Conservation (phyloP, 768 basidiomycete species). For the Hygrophorus russula region DNA sequence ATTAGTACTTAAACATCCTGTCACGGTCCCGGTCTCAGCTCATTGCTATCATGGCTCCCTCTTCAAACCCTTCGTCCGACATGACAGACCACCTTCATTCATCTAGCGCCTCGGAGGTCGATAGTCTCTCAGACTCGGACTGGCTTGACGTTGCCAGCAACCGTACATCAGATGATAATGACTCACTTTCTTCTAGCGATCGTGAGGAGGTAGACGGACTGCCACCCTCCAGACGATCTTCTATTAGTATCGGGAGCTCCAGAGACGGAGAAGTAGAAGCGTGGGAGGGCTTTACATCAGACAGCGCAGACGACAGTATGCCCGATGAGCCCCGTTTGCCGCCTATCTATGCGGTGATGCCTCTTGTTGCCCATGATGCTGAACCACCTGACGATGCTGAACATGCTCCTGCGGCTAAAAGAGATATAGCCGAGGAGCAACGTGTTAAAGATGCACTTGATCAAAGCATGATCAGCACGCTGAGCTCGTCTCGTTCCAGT, state of each 20-base stretch:
- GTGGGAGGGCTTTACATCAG: conserved; percentile 71
- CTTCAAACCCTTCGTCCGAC: conserved; percentile 15
- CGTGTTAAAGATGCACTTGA: conserved; percentile 65
- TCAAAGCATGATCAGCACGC: conserved; percentile 74
- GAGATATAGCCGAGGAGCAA: conserved; percentile 49
- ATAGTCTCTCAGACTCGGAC: conserved; percentile 67
- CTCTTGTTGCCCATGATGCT: conserved; percentile 19
- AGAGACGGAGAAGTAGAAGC: conserved; percentile 58
- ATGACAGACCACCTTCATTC: conserved; percentile 24
- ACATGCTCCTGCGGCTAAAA: conserved; percentile 15
- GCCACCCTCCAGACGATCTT: conserved; percentile 58
- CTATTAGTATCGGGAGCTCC: conserved; percentile 58
- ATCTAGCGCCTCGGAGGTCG: conserved; percentile 46
- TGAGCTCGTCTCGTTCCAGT: conserved; percentile 63
- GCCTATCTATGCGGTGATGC: conserved; percentile 22
- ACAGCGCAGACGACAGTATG: conserved; percentile 38
- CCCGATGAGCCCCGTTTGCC: conserved; percentile 10
- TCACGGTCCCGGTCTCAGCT: neutral
- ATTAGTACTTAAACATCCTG: neutral
- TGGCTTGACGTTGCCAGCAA: conserved; percentile 73
- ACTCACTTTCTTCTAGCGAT: conserved; percentile 58
- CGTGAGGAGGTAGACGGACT: conserved; percentile 36
- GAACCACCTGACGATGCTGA: conserved; percentile 11
- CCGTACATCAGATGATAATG: conserved; percentile 61
- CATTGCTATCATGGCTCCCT: conserved; percentile 10